Base-by-base conservation (phyloP, 108 stramenopile genomes). In the Pseudonitzschia multiseries region DNA sequence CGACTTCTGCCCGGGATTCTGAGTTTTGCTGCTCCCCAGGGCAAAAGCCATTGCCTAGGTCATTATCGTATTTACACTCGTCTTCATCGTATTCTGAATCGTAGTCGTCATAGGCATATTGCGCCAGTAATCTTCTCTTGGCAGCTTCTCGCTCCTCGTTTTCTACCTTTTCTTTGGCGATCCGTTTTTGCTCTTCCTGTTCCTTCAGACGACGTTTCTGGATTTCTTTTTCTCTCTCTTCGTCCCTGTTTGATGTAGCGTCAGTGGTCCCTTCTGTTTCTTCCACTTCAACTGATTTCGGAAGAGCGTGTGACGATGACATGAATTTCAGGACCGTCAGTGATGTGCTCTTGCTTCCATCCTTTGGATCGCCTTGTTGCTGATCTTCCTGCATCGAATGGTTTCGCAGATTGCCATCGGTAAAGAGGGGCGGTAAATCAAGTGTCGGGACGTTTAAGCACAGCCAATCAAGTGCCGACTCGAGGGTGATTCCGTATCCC, bases 401-500 rank as follows among this genome's bases (percentile, higher is more conserved):
- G 20, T 76, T 62, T 43, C 79, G 48, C 61, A 82, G 61, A 33
- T 62, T 61, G 59, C 62, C 70, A 48, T 90, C 89, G 0, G 80
- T 84, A 61, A 91, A 81, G 13, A 91, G 52, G 0, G 79, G 21
- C 10, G 91, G 91, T 60, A 93, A 71, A 33, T 87, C 84, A 21
- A 76, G 41, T 0, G 77, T 75, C 10, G 77, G 31, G 4, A 86
- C 33, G 75, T 90, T 59, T 41, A 85, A 66, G 69, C 91, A 93
- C n/a, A 93, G 33, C 82, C 83, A 93, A 79, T 93, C 87, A 36
- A 93, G 71, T 15, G 87, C 83, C 0, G 43, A 22, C 26, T 86
- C 87, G n/a, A 93, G 42, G 12, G 81, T 83, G 12, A 88, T 79
- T 10, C 68, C 59, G 43, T 84, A 89, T 22, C 68, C 63, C 42